phyloP scores from a whole-genome alignment of 352 stramenopile species.

The Phytophthora pluvialis region DNA sequence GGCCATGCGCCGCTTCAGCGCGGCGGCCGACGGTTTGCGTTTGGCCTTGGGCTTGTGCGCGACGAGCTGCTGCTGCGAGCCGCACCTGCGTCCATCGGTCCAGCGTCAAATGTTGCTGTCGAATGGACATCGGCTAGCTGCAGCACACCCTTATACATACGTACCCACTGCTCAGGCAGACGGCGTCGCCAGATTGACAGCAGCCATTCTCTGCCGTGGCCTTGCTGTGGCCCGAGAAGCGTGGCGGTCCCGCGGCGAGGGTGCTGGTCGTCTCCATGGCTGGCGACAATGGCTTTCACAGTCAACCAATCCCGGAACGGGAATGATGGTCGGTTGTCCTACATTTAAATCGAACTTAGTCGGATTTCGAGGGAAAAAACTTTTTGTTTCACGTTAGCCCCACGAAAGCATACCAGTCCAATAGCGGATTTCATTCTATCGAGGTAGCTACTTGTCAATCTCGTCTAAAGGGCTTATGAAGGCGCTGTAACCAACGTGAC shows the following conservation, averaged over 20 bases:
- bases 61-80: slow-evolving; percentile 31
- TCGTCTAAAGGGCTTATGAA: no score
- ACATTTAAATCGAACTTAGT: background rate
- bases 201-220: slow-evolving; percentile 3
- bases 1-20: slow-evolving; percentile 71
- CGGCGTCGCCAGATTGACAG: slow-evolving; percentile 16
- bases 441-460: no score
- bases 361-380: no score
- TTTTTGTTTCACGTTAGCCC: no score
- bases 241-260: slow-evolving; percentile 35
- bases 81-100: slow-evolving; percentile 14
- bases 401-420: no score
- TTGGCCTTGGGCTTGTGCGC: slow-evolving; percentile 56
- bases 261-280: slow-evolving; percentile 17
- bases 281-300: slow-evolving; percentile 6
- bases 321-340: slow-evolving; percentile 8
- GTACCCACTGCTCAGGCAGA: slow-evolving; percentile 28
- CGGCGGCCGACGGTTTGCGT: slow-evolving; percentile 67
- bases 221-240: slow-evolving; percentile 67
- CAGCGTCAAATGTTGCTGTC: background rate
- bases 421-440: no score
- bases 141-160: background rate
- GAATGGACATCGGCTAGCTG: background rate
- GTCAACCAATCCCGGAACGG: slow-evolving; percentile 10
- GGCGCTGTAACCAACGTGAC: no score